Evolutionary conservation across 352 stramenopile species (phyloP).

Genomic region (Blastocystis sp.): DNA sequence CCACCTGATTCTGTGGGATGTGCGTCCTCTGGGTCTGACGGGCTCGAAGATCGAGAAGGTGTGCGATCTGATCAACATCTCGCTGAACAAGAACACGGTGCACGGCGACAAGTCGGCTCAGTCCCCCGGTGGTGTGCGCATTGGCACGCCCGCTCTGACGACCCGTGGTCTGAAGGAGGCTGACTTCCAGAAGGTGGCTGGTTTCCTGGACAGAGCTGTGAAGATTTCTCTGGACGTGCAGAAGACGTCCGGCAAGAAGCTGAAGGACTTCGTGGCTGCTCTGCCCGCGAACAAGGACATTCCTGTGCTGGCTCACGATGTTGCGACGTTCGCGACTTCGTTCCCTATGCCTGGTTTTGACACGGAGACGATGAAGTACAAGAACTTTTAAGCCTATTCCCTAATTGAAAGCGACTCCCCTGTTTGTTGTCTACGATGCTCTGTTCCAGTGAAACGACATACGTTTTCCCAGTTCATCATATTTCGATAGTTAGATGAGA

Average conservation of each 20-base stretch:
- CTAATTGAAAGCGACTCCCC: neutral
- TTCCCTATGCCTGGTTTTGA: slow-evolving; percentile 95
- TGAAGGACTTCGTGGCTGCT: slow-evolving; percentile 73
- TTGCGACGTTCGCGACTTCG: slow-evolving; percentile 86
- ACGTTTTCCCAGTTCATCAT: neutral
- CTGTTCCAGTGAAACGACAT: neutral
- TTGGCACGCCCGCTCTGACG: slow-evolving; percentile 92
- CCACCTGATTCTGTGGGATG: slow-evolving; percentile 96
- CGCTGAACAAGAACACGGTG: slow-evolving; percentile 98
- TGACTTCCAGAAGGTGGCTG: slow-evolving; percentile 90
- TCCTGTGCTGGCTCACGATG: slow-evolving; percentile 79
- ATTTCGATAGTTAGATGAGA: neutral
- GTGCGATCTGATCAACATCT: slow-evolving; percentile 93
- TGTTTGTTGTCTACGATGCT: neutral
- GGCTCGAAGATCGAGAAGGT: slow-evolving; percentile 97
- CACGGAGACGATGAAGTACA: slow-evolving; percentile 78
- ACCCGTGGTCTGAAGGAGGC: slow-evolving; percentile 91
- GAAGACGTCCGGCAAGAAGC: slow-evolving; percentile 72
- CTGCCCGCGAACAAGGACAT: slow-evolving; percentile 81
- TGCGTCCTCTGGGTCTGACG: slow-evolving; percentile 88
- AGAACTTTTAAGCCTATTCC: slow-evolving; percentile 59
- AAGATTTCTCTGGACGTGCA: slow-evolving; percentile 89
- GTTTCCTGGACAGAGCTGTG: slow-evolving; percentile 89
- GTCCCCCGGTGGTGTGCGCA: slow-evolving; percentile 88
- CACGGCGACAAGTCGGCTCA: slow-evolving; percentile 90